Evolutionary conservation across 306 rosid genomes (phyloP).

Genomic region (Quercus engelmannii): DNA sequence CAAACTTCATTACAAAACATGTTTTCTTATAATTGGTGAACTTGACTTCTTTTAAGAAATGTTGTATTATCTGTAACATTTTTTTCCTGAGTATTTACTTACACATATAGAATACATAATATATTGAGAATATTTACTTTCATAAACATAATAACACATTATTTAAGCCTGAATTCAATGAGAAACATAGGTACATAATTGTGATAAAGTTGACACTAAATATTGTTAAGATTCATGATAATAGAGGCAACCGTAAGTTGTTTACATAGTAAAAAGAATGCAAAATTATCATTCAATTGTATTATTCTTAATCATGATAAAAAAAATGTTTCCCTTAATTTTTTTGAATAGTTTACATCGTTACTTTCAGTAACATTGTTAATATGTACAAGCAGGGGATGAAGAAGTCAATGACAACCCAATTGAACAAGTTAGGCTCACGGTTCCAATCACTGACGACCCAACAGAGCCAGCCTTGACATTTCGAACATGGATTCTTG

Average conservation of each 20-base stretch:
- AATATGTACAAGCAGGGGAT: conserved; percentile 21
- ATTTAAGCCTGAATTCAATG: no score
- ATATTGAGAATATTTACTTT: no score
- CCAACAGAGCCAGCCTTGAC: conserved; percentile 63
- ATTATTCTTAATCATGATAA: not conserved
- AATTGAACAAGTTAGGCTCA: conserved; percentile 81
- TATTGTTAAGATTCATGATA: no score
- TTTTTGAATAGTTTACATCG: not conserved
- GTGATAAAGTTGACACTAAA: not conserved
- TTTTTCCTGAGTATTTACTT: not conserved
- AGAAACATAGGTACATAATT: not conserved
- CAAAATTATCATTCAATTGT: not conserved
- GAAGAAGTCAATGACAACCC: conserved; percentile 59
- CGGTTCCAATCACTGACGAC: conserved; percentile 66
- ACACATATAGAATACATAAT: no score
- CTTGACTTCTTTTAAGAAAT: not conserved
- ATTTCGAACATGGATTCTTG: conserved; percentile 85
- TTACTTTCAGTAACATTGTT: not conserved
- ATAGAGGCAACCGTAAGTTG: no score
- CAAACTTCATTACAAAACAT: no score
- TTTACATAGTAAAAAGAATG: not conserved
- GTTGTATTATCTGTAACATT: not conserved
- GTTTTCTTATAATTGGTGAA: not conserved
- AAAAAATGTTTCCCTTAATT: not conserved
- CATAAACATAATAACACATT: no score